Conservation (phyloP, 2,329 filamentous ascomycete species). For the Trichoderma cornu-damae region DNA sequence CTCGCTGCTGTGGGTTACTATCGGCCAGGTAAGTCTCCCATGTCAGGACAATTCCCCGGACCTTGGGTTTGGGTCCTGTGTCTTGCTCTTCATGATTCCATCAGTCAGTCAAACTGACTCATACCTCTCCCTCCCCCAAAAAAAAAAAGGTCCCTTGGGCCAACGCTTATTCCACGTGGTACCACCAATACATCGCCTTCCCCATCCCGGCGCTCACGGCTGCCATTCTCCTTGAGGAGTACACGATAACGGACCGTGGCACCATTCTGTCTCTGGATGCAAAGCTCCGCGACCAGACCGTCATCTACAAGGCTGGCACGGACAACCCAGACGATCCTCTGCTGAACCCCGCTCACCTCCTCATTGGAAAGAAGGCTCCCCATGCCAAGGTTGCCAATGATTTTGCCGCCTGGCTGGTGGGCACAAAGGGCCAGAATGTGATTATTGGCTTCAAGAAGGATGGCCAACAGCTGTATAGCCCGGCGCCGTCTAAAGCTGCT, state of each 20-base stretch:
- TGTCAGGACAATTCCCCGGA: too few relatives aligned
- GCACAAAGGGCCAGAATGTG: conserved; percentile 34
- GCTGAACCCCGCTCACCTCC: conserved; percentile 40
- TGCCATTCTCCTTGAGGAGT: conserved; percentile 39
- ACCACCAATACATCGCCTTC: conserved; percentile 43
- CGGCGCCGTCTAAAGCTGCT: conserved; percentile 25
- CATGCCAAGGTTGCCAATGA: conserved; percentile 32
- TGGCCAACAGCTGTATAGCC: conserved; percentile 35
- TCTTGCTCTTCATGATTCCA: fast-evolving
- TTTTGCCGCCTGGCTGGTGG: conserved; percentile 39
- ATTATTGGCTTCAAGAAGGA: conserved; percentile 36
- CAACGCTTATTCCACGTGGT: conserved; percentile 41
- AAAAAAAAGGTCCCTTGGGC: conserved; percentile 41
- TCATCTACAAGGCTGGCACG: conserved; percentile 34
- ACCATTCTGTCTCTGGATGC: conserved; percentile 39
- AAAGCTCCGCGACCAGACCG: conserved; percentile 31
- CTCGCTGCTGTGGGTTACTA: conserved; percentile 39
- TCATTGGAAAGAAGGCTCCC: conserved; percentile 34
- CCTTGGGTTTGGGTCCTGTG: conserved; percentile 9
- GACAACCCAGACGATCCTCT: conserved; percentile 36
- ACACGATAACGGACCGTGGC: conserved; percentile 44
- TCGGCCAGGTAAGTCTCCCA: conserved; percentile 37
- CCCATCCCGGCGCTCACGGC: conserved; percentile 42
- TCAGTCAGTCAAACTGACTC: not conserved
- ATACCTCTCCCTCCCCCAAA: too few relatives aligned